phyloP scores from a whole-genome alignment of 164 flowering plant species.

The Taxillus chinensis region DNA sequence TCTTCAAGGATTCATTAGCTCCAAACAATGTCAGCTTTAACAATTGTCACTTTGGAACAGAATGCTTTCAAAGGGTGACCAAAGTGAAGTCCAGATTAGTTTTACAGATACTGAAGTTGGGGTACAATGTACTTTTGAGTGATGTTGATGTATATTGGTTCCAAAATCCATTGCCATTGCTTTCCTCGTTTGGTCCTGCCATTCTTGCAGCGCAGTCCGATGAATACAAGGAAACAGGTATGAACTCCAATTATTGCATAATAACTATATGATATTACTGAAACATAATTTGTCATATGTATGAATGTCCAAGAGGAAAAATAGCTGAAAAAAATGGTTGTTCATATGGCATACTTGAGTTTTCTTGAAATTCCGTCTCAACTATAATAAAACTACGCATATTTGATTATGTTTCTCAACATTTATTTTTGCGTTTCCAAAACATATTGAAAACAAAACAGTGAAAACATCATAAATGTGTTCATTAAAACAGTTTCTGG shows the following conservation, averaged over 20 bases:
- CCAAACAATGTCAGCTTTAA: conserved; percentile 70
- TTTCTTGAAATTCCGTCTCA: too few species aligned
- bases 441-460: too few species aligned
- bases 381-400: too few species aligned
- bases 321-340: too few species aligned
- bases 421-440: too few species aligned
- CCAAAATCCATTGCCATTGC: conserved; percentile 57
- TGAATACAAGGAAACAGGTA: conserved; percentile 73
- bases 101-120: conserved; percentile 72
- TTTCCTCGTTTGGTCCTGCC: conserved; percentile 65
- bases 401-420: too few species aligned
- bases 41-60: conserved; percentile 90
- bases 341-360: too few species aligned
- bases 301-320: too few species aligned
- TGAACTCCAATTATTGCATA: background rate
- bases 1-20: conserved; percentile 54
- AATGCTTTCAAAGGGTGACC: conserved; percentile 92
- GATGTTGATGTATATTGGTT: conserved; percentile 97
- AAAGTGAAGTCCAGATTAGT: conserved; percentile 89
- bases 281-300: background rate
- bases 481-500: too few species aligned
- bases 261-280: background rate
- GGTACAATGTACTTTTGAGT: conserved; percentile 82
- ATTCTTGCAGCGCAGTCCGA: conserved; percentile 86
- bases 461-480: too few species aligned